Evolutionary conservation across 331 rosid species (phyloP), one percentile per base, ranked within the genome.

Genomic region (Quercus tomentella): DNA sequence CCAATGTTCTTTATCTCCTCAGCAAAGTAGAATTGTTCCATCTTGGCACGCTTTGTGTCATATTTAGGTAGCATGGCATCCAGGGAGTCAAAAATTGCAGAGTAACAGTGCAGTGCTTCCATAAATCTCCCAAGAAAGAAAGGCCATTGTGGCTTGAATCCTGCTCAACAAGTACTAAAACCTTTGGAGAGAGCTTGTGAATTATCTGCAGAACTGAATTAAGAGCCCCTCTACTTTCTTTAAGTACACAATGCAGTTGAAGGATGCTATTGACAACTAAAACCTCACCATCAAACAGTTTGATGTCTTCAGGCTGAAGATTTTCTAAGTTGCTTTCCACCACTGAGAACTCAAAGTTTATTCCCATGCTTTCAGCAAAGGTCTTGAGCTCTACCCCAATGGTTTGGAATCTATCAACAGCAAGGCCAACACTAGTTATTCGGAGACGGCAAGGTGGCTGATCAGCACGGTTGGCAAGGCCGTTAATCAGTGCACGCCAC

Each of bases 1-100:
- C 91, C 95, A 71, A 92, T 94, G 84, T 94, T 94, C 88, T 92
- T 91, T 68, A 91, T 94, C 94, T 94, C 98, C 83, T 94, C 97
- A 2, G 87, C 94, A 54, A 94, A 92, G 80, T 89, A 94, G 83
- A 94, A 94, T 21, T 92, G 98, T 33, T 94, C 98, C 37, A 92
- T 88, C 56, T 92, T 92, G 0, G 95, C 97, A 14, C 97, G 77
- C 57, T 88, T 84, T 0, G 98, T 94, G 76, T 92, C 98, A 63
- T 91, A 92, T 54, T 92, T 94, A 0, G 97, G 98, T 26, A 89
- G 66, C 97, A 89, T 90, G 18, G 87, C 89, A 79, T 94, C 97
- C 18, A 89, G 74, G 3, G 98, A 92, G 72, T 94, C 98, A 71
- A 94, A 92, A 9, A 92, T 92, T 6, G 98, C 97, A 56, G 98